Evolutionary conservation across 768 basidiomycete species (phyloP).

Genomic region (Crepidotus variabilis): DNA sequence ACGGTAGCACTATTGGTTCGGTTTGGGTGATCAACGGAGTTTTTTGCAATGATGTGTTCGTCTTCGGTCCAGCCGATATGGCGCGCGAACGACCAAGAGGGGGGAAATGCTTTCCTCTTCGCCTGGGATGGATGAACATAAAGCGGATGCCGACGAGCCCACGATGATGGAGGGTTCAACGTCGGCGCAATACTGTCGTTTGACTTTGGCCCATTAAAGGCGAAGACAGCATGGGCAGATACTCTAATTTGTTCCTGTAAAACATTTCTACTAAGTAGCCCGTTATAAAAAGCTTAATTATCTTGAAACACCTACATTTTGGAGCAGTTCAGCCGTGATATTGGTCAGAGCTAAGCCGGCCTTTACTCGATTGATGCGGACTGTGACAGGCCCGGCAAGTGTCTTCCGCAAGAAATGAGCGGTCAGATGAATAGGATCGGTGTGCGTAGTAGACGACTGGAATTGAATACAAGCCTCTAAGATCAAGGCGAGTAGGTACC

Average conservation of each 20-base stretch:
- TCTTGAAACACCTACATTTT: conserved; percentile 45
- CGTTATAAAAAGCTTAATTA: too few relatives aligned
- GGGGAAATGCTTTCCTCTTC: conserved; percentile 15
- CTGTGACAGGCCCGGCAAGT: conserved; percentile 35
- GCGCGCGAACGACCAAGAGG: conserved; percentile 31
- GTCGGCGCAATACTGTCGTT: conserved; percentile 23
- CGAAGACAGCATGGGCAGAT: conserved; percentile 55
- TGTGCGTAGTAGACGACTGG: conserved; percentile 44
- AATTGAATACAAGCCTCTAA: conserved; percentile 51
- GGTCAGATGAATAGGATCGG: conserved; percentile 57
- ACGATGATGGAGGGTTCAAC: conserved; percentile 49
- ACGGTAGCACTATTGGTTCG: conserved; percentile 36
- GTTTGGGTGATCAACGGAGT: conserved; percentile 30
- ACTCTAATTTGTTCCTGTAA: conserved; percentile 42
- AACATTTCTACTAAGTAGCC: too few relatives aligned
- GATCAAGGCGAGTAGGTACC: conserved; percentile 56
- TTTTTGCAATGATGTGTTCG: conserved; percentile 32
- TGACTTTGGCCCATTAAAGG: conserved; percentile 33
- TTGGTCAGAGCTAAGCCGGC: conserved; percentile 52
- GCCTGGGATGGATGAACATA: conserved; percentile 47
- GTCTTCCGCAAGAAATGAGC: conserved; percentile 55
- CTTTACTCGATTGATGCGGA: conserved; percentile 46
- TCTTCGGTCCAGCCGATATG: conserved; percentile 39
- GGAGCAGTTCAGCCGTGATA: conserved; percentile 52
- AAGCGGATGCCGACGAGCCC: conserved; percentile 55